Conservation (phyloP, 2,329 filamentous ascomycete genomes). For the Ophiostoma quercus region DNA sequence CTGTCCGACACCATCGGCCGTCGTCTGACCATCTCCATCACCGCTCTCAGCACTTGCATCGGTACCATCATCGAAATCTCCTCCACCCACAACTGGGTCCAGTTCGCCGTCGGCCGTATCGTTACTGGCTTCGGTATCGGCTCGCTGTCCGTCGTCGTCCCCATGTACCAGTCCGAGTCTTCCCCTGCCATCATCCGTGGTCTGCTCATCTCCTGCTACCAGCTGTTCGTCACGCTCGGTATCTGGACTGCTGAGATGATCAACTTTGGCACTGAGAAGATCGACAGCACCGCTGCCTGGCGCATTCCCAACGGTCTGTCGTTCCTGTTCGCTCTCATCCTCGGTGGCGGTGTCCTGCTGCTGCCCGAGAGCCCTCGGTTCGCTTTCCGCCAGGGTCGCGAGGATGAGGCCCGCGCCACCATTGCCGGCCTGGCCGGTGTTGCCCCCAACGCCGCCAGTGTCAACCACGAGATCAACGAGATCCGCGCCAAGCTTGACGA, state of each 20-base stretch:
- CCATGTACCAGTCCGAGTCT: conserved; percentile 71
- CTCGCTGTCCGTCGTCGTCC: conserved; percentile 63
- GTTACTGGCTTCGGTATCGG: conserved; percentile 64
- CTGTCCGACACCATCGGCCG: conserved; percentile 45
- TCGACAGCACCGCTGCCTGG: conserved; percentile 52
- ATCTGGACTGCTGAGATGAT: conserved; percentile 64
- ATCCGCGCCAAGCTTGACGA: conserved; percentile 54
- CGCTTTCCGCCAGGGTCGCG: conserved; percentile 56
- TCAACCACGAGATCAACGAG: conserved; percentile 55
- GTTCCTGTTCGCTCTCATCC: conserved; percentile 63
- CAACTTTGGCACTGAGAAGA: conserved; percentile 55
- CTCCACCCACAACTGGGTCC: conserved; percentile 52
- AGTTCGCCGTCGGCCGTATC: conserved; percentile 60
- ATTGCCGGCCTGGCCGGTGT: conserved; percentile 34
- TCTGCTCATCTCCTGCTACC: conserved; percentile 60
- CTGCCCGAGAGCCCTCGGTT: conserved; percentile 72
- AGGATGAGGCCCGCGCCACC: conserved; percentile 51
- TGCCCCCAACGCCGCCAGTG: background rate
- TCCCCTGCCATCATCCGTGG: conserved; percentile 62
- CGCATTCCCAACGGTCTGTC: conserved; percentile 59
- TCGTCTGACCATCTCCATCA: conserved; percentile 56
- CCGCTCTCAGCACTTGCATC: conserved; percentile 55
- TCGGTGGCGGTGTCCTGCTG: conserved; percentile 59
- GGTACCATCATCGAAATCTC: conserved; percentile 66
- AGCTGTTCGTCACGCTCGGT: conserved; percentile 67